Conservation (phyloP, 257 asterid genomes). For the Cinchona pubescens region DNA sequence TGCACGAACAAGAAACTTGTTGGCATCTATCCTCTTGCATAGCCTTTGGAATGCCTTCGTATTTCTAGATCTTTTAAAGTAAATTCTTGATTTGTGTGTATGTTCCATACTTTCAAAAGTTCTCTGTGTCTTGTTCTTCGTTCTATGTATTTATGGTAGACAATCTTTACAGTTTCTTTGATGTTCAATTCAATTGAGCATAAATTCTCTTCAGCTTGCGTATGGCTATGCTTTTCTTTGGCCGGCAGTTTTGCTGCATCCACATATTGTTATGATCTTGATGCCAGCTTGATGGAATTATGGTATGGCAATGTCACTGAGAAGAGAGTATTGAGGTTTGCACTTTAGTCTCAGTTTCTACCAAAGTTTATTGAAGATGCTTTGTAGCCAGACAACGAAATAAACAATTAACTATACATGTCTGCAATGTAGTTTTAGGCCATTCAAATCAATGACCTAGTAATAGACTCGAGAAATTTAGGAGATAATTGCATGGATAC, state of each 20-base stretch:
- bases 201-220: not conserved
- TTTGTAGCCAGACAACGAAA: not conserved
- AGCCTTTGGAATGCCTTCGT: slow-evolving; percentile 88
- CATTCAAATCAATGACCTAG: not conserved
- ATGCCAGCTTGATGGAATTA: not conserved
- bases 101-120: not conserved
- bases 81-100: slow-evolving; percentile 5
- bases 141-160: too few relatives aligned
- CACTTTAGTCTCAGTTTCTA: not conserved
- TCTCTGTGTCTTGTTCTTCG: slow-evolving; percentile 5
- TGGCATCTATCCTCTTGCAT: slow-evolving; percentile 67
- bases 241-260: not conserved
- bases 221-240: not conserved
- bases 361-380: not conserved
- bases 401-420: not conserved
- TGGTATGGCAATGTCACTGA: not conserved
- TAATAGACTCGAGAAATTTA: slow-evolving; percentile 1
- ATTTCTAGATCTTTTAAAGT: slow-evolving; percentile 68
- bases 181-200: not conserved
- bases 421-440: slow-evolving; percentile 1
- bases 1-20: slow-evolving; percentile 61
- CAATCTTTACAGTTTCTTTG: not conserved
- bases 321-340: not conserved
- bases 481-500: slow-evolving; percentile 14
- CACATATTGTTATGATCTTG: not conserved